Conservation (phyloP, 345 rosid species). For the Populus deltoides region DNA sequence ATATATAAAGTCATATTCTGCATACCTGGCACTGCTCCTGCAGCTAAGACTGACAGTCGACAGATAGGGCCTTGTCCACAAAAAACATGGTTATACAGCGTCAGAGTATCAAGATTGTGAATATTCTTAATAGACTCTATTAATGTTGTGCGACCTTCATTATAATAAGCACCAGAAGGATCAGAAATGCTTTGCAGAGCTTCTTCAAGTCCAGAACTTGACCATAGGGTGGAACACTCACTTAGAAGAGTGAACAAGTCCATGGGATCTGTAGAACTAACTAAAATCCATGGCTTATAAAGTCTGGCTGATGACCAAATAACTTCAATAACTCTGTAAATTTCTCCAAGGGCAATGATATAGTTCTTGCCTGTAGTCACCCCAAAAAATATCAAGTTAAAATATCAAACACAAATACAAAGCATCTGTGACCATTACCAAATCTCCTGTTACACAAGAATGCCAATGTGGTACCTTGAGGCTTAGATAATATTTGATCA, state of each 20-base stretch:
- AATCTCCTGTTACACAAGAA: neutral
- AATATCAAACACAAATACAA: neutral
- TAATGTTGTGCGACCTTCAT: conserved; percentile 29
- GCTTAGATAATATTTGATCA: conserved; percentile 41
- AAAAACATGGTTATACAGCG: conserved; percentile 42
- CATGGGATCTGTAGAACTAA: conserved; percentile 34
- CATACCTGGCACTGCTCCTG: conserved; percentile 56
- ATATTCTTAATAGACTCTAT: conserved; percentile 48
- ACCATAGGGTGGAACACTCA: conserved; percentile 64
- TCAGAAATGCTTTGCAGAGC: conserved; percentile 48
- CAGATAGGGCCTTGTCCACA: conserved; percentile 53
- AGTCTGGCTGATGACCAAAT: conserved; percentile 55
- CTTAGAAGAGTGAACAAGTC: conserved; percentile 41
- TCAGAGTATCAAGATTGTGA: conserved; percentile 39
- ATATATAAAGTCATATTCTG: neutral
- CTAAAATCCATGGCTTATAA: conserved; percentile 73
- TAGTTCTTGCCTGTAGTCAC: conserved; percentile 54
- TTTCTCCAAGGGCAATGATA: conserved; percentile 69
- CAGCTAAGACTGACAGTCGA: conserved; percentile 49
- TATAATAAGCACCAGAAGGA: conserved; percentile 24
- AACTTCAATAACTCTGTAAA: conserved; percentile 69
- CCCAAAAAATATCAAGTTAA: neutral
- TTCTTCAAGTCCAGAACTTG: conserved; percentile 69
- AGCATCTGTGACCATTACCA: neutral
- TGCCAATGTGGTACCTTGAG: conserved; percentile 49